These are phyloP conservation scores for Suillus placidus DNA, from an alignment of 768 basidiomycete species.

Conservation along the genomic window DNA sequence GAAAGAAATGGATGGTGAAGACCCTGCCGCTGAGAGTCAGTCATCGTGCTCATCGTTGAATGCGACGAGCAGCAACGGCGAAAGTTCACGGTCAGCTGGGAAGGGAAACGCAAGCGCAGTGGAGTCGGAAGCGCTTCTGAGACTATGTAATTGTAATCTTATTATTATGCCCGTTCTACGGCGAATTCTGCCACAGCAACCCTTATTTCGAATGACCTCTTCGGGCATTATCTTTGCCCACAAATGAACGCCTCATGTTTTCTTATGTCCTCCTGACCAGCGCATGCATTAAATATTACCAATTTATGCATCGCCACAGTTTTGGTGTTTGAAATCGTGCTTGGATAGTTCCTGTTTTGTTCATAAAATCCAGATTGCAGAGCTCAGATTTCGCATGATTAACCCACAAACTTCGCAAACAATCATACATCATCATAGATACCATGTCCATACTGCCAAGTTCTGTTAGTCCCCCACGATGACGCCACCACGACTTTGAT, in stretches of 20 bases:
- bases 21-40: constrained; percentile 21
- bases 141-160: constrained; percentile 11
- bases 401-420: background rate
- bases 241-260: constrained; percentile 2
- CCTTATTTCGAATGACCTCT: constrained; percentile 2
- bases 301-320: background rate
- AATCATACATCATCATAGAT: background rate
- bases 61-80: constrained; percentile 16
- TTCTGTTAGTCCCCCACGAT: background rate
- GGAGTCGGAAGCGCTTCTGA: constrained; percentile 2
- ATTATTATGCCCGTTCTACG: constrained; percentile 10
- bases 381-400: background rate
- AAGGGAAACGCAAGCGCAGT: constrained; percentile 4
- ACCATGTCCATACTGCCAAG: background rate
- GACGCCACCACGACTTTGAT: background rate
- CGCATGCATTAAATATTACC: constrained; percentile 4
- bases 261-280: constrained; percentile 5
- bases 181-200: constrained; percentile 5
- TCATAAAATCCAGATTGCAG: background rate
- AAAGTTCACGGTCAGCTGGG: background rate
- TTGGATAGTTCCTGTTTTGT: background rate
- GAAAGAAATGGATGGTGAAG: constrained; percentile 45
- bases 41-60: constrained; percentile 39
- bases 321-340: background rate
- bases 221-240: background rate